Conservation (phyloP, 257 asterid genomes). For the Capsicum pubescens region DNA sequence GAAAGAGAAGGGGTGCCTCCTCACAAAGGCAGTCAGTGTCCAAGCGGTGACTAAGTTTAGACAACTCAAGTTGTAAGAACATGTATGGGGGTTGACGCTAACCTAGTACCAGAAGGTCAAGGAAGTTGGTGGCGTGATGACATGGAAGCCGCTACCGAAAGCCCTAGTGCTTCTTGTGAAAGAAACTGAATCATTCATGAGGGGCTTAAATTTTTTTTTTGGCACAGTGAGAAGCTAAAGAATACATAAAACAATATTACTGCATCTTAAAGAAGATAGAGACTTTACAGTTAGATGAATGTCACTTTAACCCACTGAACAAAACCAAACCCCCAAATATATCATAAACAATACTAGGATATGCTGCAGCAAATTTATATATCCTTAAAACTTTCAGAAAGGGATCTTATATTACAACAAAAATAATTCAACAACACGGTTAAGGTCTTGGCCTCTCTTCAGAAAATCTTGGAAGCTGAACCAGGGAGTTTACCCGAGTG, state of each 20-base stretch:
- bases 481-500: slow-evolving; percentile 92
- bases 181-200: not conserved
- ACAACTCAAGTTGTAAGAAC: not conserved
- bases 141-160: no score
- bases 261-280: slow-evolving; percentile 9
- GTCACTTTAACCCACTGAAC: not conserved
- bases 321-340: slow-evolving; percentile 15
- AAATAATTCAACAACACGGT: slow-evolving; percentile 31
- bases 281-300: slow-evolving; percentile 24
- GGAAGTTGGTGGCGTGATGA: not conserved
- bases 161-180: not conserved
- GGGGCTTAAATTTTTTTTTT: not conserved
- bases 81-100: not conserved
- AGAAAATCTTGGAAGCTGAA: slow-evolving; percentile 94
- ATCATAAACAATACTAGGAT: slow-evolving; percentile 3
- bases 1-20: not conserved
- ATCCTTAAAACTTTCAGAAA: not conserved
- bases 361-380: slow-evolving; percentile 15
- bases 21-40: not conserved
- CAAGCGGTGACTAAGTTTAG: not conserved
- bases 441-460: slow-evolving; percentile 71
- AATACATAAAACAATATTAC: not conserved
- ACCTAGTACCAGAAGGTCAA: not conserved
- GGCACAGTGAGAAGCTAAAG: not conserved
- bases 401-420: slow-evolving; percentile 13